phyloP scores from a whole-genome alignment of 148 eudicot genomes.

The Agrostemma githago region DNA sequence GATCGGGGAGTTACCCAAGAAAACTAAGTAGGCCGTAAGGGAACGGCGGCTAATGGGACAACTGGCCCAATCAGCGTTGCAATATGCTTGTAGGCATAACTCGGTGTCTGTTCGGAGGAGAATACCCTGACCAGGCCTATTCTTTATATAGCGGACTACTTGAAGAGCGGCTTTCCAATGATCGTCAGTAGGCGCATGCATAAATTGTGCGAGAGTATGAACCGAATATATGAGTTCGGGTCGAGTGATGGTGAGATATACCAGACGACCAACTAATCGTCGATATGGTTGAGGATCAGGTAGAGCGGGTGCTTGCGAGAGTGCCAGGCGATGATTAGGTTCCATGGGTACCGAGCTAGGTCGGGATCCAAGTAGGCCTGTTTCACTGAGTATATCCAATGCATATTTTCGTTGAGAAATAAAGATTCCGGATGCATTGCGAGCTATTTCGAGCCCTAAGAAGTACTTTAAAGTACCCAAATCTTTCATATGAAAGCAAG shows the following conservation, averaged over 20 bases:
- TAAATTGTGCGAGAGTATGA: neutral
- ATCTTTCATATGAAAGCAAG: neutral
- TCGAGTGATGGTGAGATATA: neutral
- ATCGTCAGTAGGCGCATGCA: neutral
- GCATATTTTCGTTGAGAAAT: neutral
- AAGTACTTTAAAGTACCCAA: neutral
- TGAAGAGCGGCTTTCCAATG: neutral
- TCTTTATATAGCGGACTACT: neutral
- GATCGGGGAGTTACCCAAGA: no score
- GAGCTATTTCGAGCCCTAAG: neutral
- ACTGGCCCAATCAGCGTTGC: neutral
- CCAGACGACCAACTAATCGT: neutral
- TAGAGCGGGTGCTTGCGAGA: neutral
- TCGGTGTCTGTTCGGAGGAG: neutral
- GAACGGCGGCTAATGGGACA: neutral
- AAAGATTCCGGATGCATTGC: neutral
- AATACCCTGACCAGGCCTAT: neutral
- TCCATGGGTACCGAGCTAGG: neutral
- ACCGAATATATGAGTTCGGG: neutral
- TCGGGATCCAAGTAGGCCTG: neutral
- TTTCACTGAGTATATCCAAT: neutral
- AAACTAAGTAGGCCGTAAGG: no score
- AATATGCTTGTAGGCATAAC: neutral
- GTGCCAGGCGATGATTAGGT: neutral
- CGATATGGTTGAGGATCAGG: neutral